Evolutionary conservation across 2,329 filamentous ascomycete genomes (phyloP), one percentile per base, ranked within the genome.

Genomic region (Fusarium sp.): DNA sequence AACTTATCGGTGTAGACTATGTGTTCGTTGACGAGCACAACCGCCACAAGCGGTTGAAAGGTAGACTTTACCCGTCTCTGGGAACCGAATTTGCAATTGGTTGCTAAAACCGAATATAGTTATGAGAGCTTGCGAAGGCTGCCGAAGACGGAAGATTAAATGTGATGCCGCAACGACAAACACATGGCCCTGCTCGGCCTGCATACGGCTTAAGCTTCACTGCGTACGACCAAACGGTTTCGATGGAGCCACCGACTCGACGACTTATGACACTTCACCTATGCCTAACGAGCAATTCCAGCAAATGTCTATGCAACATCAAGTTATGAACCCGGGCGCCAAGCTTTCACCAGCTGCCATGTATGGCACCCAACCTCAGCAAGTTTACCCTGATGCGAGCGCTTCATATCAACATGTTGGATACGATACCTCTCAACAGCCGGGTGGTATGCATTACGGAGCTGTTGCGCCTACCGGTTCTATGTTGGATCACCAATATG

Each of bases 11-110:
- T 58, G 68, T 56, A 97, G 94, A 98, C 80, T 98, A 98, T 92
- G 96, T 98, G 75, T 98, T 98, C 78, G 96, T 98, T 61, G 95
- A 98, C 81, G 95, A 98, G 81, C 96, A 98, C 81, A 98, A 98
- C 83, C 91, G 96, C 70, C 96, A 98, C 82, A 98, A 98, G 82
- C 89, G 95, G 75, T 84, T 98, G 69, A 98, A 98, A 86, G 93
- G 93, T 96, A 88, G 73, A 81, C 31, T 43, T 48, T 53, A 34
- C 44, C 37, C n/a, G 4, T 14, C 13, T 23, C 6, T 39, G 30
- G 12, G 19, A 12, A 39, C 14, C 31, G 43, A 18, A 13, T n/a
- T 16, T 16, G 16, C 19, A 42, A 45, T 25, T 43, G 19, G 44
- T 51, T 55, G 12, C 54, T 62, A 52, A 74, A 51, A 58, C 65